Evolutionary conservation across 345 rosid species (phyloP), one percentile per base, ranked within the genome.

Genomic region (Carallia brachiata): DNA sequence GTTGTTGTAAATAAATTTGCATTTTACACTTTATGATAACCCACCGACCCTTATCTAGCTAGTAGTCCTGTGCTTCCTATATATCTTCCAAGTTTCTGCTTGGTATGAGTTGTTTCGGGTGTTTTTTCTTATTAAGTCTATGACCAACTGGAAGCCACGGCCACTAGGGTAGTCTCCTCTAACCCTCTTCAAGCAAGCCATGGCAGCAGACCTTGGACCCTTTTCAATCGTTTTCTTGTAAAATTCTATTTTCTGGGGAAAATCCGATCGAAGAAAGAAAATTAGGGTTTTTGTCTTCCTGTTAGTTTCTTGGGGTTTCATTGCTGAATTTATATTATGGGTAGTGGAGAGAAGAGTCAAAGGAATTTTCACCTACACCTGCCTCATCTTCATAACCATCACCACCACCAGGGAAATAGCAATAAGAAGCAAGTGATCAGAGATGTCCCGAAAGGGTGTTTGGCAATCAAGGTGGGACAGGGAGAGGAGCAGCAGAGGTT

Each of bases 151-250:
- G 16, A 44, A 44, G 13, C 73, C 76, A 48, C 76, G 50, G 68
- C 72, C 77, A 61, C 78, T 80, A 8, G 48, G 74, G 77, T 68
- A 71, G 75, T 79, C 84, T 68, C 77, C 81, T 12, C 70, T 77
- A 36, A 55, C 70, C 36, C 80, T 75, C 69, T 63, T 75, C 71
- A 62, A 66, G 31, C 83, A 70, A 69, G 66, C 69, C 64, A 69
- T 56, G 17, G 30, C 68, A 16, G 80, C 75, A 65, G 86, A 83
- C 9, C 88, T 83, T 62, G 83, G 85, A 84, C 87, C 85, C 44
- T 79, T 66, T 68, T 80, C 78, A 31, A 18, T 68, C 6, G n/a
- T 59, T 75, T 62, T 64, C 63, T 78, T 71, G 56, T 71, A 15
- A 70, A 71, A 44, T 10, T 44, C 50, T 8, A 16, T 53, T 67